Evolutionary conservation across 805 yeast genomes (phyloP), one percentile per base, ranked within the genome.

Genomic region (Candida sakaeoensis): DNA sequence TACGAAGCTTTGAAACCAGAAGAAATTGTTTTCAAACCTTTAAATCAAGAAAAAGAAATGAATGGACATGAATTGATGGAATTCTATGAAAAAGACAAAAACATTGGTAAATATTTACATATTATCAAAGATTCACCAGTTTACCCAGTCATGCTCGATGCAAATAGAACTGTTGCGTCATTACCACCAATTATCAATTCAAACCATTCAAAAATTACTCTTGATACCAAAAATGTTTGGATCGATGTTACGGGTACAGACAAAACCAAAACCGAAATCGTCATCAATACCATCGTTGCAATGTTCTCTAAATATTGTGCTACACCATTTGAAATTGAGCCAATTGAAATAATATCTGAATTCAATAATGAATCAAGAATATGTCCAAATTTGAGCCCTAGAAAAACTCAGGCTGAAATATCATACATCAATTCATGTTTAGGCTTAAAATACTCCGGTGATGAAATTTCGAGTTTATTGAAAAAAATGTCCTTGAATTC

Each of bases 111-210:
- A 62, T 93, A 77, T 65, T 77, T 91, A 52, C 95, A 83, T 57
- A 85, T 93, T 53, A 87, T 93, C 60, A 81, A 78, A 56, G 86
- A 86, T 61, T 81, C 89, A 23, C 95, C 95, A 18, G 93, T 85
- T 37, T 87, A 77, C 63, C 99, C 99, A 18, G 88, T 90, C 26
- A 85, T 91, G 53, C 74, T 81, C 53, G 99, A 93, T 64, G 63
- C 82, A 42, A 72, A 79, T 30, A 76, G 82, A 54, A 74, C 76
- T 7, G 93, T 93, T 39, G 82, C 95, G 54, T 90, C 98, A 5
- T 66, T 93, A 72, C 99, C 99, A 37, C 99, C 99, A 48, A 84
- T 93, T 58, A 95, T 93, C 70, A 93, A 93, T 70, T 84, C 95
- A 27, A 83, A 93, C 57, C 85, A 75, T 58, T 82, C 95, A 37